A percentile compares a stretch with the other conserved stretches of the same genome.
phyloP scores from a whole-genome alignment of 768 basidiomycete species.

The Agaricus sinodeliciosus region DNA sequence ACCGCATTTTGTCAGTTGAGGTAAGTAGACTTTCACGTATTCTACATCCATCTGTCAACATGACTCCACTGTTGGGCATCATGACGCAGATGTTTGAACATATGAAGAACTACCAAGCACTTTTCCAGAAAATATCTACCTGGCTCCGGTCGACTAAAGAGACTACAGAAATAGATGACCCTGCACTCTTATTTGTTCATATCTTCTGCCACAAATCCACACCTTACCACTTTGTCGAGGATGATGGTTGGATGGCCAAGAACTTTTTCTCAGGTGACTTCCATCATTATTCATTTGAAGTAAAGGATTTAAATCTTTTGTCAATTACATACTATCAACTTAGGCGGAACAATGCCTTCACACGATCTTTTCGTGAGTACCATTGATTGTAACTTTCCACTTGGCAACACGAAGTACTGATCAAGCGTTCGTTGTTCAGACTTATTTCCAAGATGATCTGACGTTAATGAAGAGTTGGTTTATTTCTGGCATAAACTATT shows the following conservation, averaged over 20 bases:
- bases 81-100: conserved; percentile 59
- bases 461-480: conserved; percentile 55
- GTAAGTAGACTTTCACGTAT: conserved; percentile 21
- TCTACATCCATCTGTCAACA: too few relatives aligned
- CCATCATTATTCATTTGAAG: neutral
- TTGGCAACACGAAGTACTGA: neutral
- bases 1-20: conserved; percentile 66
- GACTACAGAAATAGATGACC: conserved; percentile 18
- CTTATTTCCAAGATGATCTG: conserved; percentile 61
- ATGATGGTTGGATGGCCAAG: conserved; percentile 71
- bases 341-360: conserved; percentile 70
- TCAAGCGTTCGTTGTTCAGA: conserved; percentile 19
- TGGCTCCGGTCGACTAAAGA: conserved; percentile 46
- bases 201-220: conserved; percentile 61
- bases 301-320: too few relatives aligned
- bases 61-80: too few relatives aligned
- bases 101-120: conserved; percentile 66
- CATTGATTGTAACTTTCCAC: neutral
- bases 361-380: conserved; percentile 47
- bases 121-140: conserved; percentile 53
- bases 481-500: conserved; percentile 58
- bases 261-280: conserved; percentile 57
- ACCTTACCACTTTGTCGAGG: conserved; percentile 65
- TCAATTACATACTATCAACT: neutral
- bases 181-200: conserved; percentile 59